A percentile compares a stretch with the other conserved stretches of the same genome.
Evolutionary conservation across 352 stramenopile species (phyloP).

Genomic region (Pythium chondricola): DNA sequence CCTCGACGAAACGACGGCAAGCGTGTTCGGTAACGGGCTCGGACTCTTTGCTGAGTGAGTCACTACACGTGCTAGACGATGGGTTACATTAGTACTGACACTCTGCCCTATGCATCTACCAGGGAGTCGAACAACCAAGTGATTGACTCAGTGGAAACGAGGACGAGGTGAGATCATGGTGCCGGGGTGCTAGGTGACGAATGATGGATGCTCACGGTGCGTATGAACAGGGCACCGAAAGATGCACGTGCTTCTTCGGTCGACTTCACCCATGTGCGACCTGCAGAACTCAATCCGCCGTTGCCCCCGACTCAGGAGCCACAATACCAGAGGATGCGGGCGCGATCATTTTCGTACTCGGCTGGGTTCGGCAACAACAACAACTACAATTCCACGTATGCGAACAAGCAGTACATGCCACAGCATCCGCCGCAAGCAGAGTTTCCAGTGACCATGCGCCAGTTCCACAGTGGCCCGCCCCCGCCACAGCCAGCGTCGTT

Average conservation of each 20-base stretch:
- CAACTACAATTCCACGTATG: slow-evolving; percentile 38
- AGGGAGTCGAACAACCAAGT: slow-evolving; percentile 14
- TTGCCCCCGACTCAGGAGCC: slow-evolving; percentile 54
- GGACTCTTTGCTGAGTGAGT: slow-evolving; percentile 22
- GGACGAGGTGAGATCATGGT: slow-evolving; percentile 12
- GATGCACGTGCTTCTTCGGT: slow-evolving; percentile 69
- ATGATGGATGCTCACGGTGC: neutral
- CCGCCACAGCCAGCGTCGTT: slow-evolving; percentile 28
- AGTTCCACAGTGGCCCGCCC: slow-evolving; percentile 34
- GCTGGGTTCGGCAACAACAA: slow-evolving; percentile 42
- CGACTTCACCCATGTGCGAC: slow-evolving; percentile 60
- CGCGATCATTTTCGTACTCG: slow-evolving; percentile 75
- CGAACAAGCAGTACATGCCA: slow-evolving; percentile 42
- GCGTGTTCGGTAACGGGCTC: slow-evolving; percentile 18
- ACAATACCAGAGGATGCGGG: slow-evolving; percentile 57
- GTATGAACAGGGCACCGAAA: slow-evolving; percentile 33
- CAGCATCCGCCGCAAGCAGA: slow-evolving; percentile 33
- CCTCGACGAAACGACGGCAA: slow-evolving; percentile 16
- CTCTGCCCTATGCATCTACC: neutral
- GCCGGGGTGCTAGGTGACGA: too few species aligned
- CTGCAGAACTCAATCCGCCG: slow-evolving; percentile 48
- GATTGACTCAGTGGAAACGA: slow-evolving; percentile 5
- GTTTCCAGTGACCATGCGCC: slow-evolving; percentile 48
- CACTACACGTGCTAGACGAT: neutral
- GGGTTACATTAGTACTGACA: too few species aligned